phyloP scores from a whole-genome alignment of 139 green algal species.

The Coelastrella sp. region DNA sequence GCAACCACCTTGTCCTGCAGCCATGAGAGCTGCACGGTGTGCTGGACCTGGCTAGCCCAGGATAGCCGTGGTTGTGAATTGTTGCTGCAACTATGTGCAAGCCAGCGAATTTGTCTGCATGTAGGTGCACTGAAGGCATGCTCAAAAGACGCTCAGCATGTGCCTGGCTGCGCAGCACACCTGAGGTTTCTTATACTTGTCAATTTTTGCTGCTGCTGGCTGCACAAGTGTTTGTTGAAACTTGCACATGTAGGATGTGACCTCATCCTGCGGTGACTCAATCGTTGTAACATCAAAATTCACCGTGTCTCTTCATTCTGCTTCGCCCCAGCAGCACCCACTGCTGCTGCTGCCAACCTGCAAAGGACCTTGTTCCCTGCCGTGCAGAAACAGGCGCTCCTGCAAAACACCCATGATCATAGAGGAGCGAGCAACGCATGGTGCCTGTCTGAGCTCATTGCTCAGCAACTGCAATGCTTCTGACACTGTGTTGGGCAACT shows the following conservation, averaged over 20 bases:
- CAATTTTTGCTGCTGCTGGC: slow-evolving; percentile 37
- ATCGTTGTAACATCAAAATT: no score
- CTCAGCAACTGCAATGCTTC: background rate
- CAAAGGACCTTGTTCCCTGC: background rate
- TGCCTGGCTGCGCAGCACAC: slow-evolving; percentile 21
- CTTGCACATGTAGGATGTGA: background rate
- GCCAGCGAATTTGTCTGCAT: no score
- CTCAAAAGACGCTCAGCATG: background rate
- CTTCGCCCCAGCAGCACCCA: background rate
- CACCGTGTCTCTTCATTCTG: no score
- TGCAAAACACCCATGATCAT: slow-evolving; percentile 37
- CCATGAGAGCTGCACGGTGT: background rate
- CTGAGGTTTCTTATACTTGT: slow-evolving; percentile 28
- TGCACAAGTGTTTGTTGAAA: slow-evolving; percentile 22
- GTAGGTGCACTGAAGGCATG: no score
- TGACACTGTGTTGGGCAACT: background rate
- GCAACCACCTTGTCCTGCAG: slow-evolving; percentile 39
- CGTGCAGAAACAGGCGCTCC: background rate
- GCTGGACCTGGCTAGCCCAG: no score
- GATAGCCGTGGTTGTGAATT: no score
- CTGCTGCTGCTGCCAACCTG: slow-evolving; percentile 7
- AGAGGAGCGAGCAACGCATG: background rate
- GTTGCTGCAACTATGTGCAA: no score
- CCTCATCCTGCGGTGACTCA: background rate
- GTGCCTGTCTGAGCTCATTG: background rate